phyloP scores from a whole-genome alignment of 495 filamentous ascomycete genomes.

The Talaromyces liani region DNA sequence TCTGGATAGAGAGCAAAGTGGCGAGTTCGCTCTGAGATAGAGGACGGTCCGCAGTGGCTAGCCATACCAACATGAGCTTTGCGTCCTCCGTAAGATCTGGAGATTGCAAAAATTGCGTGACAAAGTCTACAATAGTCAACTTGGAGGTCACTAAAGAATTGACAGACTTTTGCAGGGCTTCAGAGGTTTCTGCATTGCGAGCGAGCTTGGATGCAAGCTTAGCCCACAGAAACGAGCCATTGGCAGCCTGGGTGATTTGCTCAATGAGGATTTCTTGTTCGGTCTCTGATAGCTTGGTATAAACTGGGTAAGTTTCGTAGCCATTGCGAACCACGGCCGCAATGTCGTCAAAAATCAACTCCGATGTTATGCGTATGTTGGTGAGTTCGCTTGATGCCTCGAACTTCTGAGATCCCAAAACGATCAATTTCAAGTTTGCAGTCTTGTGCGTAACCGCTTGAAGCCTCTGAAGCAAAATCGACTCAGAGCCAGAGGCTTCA shows the following conservation, averaged over 20 bases:
- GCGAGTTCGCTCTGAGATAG: constrained; percentile 21
- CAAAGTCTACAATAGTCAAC: constrained; percentile 23
- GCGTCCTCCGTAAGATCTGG: constrained; percentile 19
- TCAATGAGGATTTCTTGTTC: constrained; percentile 24
- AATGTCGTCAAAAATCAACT: constrained; percentile 20
- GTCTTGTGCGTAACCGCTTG: constrained; percentile 17
- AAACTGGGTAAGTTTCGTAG: constrained; percentile 15
- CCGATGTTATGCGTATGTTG: constrained; percentile 15
- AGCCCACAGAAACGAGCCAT: constrained; percentile 32
- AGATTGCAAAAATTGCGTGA: constrained; percentile 14
- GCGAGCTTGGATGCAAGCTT: constrained; percentile 26
- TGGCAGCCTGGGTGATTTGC: constrained; percentile 25
- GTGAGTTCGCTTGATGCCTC: constrained; percentile 10
- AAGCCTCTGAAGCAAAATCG: constrained; percentile 18
- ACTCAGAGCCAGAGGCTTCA: constrained; percentile 25
- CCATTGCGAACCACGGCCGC: constrained; percentile 18
- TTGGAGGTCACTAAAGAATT: constrained; percentile 19
- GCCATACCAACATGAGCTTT: constrained; percentile 23
- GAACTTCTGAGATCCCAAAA: constrained; percentile 24
- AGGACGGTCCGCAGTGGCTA: constrained; percentile 27
- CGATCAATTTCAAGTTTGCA: constrained; percentile 22
- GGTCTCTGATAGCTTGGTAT: constrained; percentile 15
- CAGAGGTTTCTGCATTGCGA: constrained; percentile 15
- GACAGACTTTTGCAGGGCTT: constrained; percentile 19
- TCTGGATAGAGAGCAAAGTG: constrained; percentile 20